Percentiles rank a stretch among this genome's conserved stretches.
phyloP scores from a whole-genome alignment of 805 yeast genomes.

The Candida ortonii region DNA sequence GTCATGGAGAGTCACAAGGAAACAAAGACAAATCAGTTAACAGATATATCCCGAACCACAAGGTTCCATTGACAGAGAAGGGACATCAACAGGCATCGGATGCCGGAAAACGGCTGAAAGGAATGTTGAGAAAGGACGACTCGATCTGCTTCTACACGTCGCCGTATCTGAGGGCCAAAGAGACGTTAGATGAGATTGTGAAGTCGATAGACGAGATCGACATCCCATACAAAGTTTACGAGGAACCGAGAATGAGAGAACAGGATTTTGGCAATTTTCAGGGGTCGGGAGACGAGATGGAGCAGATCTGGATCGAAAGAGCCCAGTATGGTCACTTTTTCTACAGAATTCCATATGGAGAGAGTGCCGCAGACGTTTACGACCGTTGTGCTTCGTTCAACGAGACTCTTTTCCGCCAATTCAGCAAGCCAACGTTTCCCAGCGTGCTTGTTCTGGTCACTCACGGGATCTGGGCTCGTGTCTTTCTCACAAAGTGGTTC shows the following conservation, averaged over 20 bases:
- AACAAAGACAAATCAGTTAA: constrained; percentile 84
- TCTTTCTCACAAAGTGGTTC: constrained; percentile 91
- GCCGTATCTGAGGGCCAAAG: constrained; percentile 81
- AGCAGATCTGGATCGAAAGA: constrained; percentile 75
- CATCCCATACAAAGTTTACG: constrained; percentile 57
- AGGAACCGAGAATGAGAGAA: constrained; percentile 90
- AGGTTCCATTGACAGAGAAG: constrained; percentile 63
- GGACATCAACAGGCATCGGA: constrained; percentile 65
- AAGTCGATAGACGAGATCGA: constrained; percentile 44
- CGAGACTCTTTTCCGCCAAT: constrained; percentile 81
- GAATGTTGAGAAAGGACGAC: constrained; percentile 40
- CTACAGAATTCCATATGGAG: constrained; percentile 89
- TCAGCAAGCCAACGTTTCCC: constrained; percentile 68
- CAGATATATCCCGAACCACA: constrained; percentile 74
- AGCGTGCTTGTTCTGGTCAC: constrained; percentile 79
- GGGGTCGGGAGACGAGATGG: constrained; percentile 72
- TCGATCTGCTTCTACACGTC: constrained; percentile 77
- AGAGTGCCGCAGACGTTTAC: constrained; percentile 93
- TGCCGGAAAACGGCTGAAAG: constrained; percentile 53
- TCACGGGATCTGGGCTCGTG: constrained; percentile 93
- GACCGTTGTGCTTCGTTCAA: constrained; percentile 89
- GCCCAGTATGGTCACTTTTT: constrained; percentile 87
- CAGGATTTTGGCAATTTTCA: constrained; percentile 96
- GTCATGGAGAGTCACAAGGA: constrained; percentile 94
- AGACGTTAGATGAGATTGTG: constrained; percentile 72